Evolutionary conservation across 495 filamentous ascomycete genomes (phyloP).

Genomic region (Evernia prunastri): DNA sequence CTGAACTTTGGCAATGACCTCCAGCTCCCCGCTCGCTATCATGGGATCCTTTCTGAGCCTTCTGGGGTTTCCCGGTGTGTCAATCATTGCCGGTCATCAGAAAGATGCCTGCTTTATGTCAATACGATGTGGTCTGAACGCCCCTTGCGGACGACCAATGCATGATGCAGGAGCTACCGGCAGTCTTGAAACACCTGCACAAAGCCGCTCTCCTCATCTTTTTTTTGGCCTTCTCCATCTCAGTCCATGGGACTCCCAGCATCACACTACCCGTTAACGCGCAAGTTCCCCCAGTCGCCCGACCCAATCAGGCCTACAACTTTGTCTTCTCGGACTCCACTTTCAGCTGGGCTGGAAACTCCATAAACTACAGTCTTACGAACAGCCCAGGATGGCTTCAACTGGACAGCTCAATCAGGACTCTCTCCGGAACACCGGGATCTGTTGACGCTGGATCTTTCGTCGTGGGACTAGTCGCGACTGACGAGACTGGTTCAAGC

Average conservation of each 20-base stretch:
- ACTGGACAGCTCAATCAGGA: slow-evolving; percentile 54
- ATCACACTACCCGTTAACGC: slow-evolving; percentile 67
- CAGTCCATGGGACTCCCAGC: slow-evolving; percentile 39
- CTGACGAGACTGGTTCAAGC: slow-evolving; percentile 51
- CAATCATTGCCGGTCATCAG: not conserved
- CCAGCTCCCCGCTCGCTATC: not conserved
- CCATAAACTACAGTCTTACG: slow-evolving; percentile 55
- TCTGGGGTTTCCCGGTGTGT: not conserved
- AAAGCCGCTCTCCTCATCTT: slow-evolving; percentile 34
- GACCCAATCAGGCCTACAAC: slow-evolving; percentile 53
- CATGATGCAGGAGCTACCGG: not conserved
- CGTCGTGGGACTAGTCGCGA: slow-evolving; percentile 54
- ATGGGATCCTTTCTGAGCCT: slow-evolving; percentile 2
- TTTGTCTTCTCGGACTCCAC: slow-evolving; percentile 66
- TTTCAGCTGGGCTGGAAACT: slow-evolving; percentile 48
- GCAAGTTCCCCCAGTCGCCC: slow-evolving; percentile 69
- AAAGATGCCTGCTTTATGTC: slow-evolving; percentile 6
- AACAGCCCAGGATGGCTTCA: slow-evolving; percentile 63
- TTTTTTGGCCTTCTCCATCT: slow-evolving; percentile 29
- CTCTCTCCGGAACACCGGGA: slow-evolving; percentile 59
- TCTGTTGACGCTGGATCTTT: slow-evolving; percentile 38
- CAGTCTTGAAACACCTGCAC: not conserved
- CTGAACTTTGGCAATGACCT: slow-evolving; percentile 1
- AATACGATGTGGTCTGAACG: slow-evolving; percentile 1
- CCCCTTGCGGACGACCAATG: not conserved